These are phyloP conservation scores for Boletus rubescentipes DNA, from an alignment of 768 basidiomycete species.

Conservation along the genomic window DNA sequence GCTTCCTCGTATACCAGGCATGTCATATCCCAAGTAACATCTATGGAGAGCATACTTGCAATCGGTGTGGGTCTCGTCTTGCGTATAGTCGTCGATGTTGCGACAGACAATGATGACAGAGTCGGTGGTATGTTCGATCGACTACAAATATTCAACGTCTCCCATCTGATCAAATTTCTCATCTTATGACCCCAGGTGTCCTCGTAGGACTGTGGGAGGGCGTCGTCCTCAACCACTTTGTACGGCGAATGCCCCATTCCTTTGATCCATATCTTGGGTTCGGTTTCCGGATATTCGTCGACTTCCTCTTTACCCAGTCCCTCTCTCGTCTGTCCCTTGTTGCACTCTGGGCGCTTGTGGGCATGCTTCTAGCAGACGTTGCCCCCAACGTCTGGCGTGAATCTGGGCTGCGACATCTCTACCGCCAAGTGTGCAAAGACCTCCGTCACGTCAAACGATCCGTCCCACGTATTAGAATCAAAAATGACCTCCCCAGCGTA, in stretches of 20 bases:
- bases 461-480: conserved; percentile 31
- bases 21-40: conserved; percentile 29
- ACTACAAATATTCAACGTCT: not conserved
- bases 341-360: conserved; percentile 51
- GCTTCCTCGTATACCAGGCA: conserved; percentile 28
- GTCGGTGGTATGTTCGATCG: conserved; percentile 27
- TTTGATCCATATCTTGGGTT: conserved; percentile 70
- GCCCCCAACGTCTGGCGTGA: conserved; percentile 48
- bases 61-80: conserved; percentile 66
- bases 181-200: conserved; percentile 44
- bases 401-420: conserved; percentile 36
- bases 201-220: conserved; percentile 82
- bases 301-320: conserved; percentile 65
- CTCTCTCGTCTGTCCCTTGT: conserved; percentile 46
- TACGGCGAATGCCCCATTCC: conserved; percentile 62
- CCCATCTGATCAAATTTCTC: conserved; percentile 2
- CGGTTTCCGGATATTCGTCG: conserved; percentile 67
- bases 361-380: conserved; percentile 53
- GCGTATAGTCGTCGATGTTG: conserved; percentile 58
- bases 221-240: conserved; percentile 68
- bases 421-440: conserved; percentile 38
- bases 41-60: conserved; percentile 71
- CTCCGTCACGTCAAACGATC: conserved; percentile 31
- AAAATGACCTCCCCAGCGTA: conserved; percentile 32
- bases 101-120: conserved; percentile 35